Percentiles rank a stretch among this genome's conserved stretches.
Conservation (phyloP, 129 eudicot genomes). For the Flaveria ramosissima region DNA sequence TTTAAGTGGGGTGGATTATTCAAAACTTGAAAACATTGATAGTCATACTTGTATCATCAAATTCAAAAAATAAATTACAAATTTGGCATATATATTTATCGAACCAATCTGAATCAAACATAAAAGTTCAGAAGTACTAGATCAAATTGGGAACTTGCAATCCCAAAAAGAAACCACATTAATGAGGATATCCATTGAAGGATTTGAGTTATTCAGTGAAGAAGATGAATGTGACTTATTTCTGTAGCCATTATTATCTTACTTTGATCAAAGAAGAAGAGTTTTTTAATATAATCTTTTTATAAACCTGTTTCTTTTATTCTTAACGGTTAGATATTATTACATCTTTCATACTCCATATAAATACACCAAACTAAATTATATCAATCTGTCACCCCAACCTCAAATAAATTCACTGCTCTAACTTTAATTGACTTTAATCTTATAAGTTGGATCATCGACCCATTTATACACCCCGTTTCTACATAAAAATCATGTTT, state of each 20-base stretch:
- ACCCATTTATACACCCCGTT: neutral
- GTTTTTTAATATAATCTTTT: neutral
- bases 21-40: too few relatives aligned
- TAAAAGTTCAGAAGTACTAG: neutral
- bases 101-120: neutral
- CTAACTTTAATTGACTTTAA: too few relatives aligned
- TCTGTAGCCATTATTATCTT: constrained; percentile 53
- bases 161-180: constrained; percentile 68
- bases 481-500: constrained; percentile 14
- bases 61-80: neutral
- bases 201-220: constrained; percentile 46
- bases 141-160: constrained; percentile 42
- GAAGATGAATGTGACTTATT: constrained; percentile 39
- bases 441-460: too few relatives aligned
- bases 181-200: constrained; percentile 66
- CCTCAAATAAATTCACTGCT: too few relatives aligned
- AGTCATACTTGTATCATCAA: neutral
- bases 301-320: neutral
- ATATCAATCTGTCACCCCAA: too few relatives aligned
- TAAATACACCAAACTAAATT: too few relatives aligned
- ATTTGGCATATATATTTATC: neutral
- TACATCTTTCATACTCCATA: too few relatives aligned
- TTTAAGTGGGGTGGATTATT: too few relatives aligned
- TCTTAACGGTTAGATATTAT: too few relatives aligned
- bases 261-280: constrained; percentile 31